These are phyloP conservation scores for Strigomonas galati DNA, from an alignment of 208 protist species.

Conservation along the genomic window DNA sequence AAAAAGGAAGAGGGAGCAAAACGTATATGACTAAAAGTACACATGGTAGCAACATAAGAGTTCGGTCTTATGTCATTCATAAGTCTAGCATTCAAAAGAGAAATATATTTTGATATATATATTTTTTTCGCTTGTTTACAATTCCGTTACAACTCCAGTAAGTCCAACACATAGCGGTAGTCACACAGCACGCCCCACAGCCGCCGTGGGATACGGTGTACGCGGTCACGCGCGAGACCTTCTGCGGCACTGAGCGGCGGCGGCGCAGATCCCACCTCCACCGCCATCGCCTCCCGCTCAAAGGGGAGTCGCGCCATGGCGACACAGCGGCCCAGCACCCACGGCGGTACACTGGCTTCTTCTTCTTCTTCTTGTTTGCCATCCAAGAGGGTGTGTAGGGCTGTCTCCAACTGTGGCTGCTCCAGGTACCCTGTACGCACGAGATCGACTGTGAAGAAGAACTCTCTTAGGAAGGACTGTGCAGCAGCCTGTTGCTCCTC, in stretches of 20 bases:
- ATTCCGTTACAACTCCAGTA: slow-evolving; percentile 23
- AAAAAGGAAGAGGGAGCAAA: neutral
- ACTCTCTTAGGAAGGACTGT: slow-evolving; percentile 11
- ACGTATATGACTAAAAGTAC: neutral
- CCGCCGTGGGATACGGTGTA: slow-evolving; percentile 23
- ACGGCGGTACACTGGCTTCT: slow-evolving; percentile 17
- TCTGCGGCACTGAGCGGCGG: slow-evolving; percentile 21
- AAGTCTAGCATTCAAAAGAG: neutral
- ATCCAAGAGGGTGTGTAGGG: slow-evolving; percentile 12
- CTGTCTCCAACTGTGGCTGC: slow-evolving; percentile 28
- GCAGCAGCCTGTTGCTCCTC: slow-evolving; percentile 8
- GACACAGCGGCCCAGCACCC: slow-evolving; percentile 44
- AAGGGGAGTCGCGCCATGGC: slow-evolving; percentile 37
- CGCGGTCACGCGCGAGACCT: slow-evolving; percentile 24
- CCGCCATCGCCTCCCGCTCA: slow-evolving; percentile 19
- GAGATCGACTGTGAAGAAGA: slow-evolving; percentile 32
- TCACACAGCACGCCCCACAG: slow-evolving; percentile 35
- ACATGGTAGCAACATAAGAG: too few species aligned
- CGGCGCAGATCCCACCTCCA: neutral
- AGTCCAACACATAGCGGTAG: slow-evolving; percentile 51
- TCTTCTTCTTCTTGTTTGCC: neutral
- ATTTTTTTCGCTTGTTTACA: neutral
- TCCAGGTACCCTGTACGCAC: slow-evolving; percentile 33
- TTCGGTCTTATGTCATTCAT: too few species aligned
- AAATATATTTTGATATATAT: neutral